Evolutionary conservation across 345 rosid genomes (phyloP), one percentile per base, ranked within the genome.

Genomic region (Rhodomyrtus tomentosa): DNA sequence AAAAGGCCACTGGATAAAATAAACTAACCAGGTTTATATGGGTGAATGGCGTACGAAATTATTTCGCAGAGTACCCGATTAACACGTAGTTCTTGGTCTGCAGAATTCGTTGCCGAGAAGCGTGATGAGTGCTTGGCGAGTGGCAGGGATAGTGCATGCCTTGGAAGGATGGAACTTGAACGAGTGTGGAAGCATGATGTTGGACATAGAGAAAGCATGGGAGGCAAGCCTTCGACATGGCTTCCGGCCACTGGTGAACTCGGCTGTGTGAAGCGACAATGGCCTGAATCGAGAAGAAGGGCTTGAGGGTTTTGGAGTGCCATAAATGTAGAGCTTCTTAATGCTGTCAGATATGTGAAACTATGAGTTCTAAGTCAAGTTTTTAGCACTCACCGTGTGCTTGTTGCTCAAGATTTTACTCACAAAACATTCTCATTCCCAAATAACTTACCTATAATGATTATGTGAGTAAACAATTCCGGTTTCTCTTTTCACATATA

Each of bases 71-170:
- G 6, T 45, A 12, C 21, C 53, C 38, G 8, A 29, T 29, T 25
- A 24, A 48, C 82, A 48, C 24, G 16, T 21, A 25, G 25, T 49
- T 58, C 9, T 58, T 59, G 3, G 7, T 81, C 5, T 45, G 82
- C 91, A 93, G 96, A 91, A 93, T 45, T 93, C 94, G 96, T 29
- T 92, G 85, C 91, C 91, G 18, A 90, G 93, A 76, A 91, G 88
- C 79, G 92, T 87, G 81, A 89, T 91, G 89, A 93, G 95, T 87
- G 93, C 93, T n/a, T 88, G 90, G 89, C 89, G 95, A 68, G 88
- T 89, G 54, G 92, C 91, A 5, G 94, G 93, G 51, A 88, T 92
- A 83, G 40, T 93, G 48, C 96, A 92, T 81, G 92, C 91, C 48
- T 84, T 91, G 72, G 55, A 52, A 82, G 68, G 45, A 52, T 40